Evolutionary conservation across 805 yeast genomes (phyloP), one percentile per base, ranked within the genome.

Genomic region (Torulaspora gathmanii): DNA sequence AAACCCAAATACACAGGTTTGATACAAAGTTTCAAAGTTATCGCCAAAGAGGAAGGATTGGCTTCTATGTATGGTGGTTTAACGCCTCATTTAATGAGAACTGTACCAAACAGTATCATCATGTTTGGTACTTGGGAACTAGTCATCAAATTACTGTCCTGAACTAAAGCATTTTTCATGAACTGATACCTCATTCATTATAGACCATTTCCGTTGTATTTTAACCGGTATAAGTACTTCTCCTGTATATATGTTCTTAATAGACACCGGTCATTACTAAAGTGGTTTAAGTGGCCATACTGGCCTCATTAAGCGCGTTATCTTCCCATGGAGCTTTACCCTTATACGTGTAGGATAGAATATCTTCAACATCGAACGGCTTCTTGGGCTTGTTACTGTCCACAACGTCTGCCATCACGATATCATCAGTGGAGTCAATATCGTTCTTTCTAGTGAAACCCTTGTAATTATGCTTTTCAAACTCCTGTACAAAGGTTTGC

Each of bases 81-180:
- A 58, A 93, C 99, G 1, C 97, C 99, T 3, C 99, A 93, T 68
- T 71, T 93, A 58, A 77, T 93, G 70, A 79, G 99, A 67, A 93
- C 99, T 0, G 99, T 93, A 42, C 99, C 99, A 3, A 93, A 93
- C 68, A 86, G 95, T 60, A 89, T 93, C 63, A 91, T 93, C 56
- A 93, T 93, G 99, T 93, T 93, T 71, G 99, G 99, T 37, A 90
- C 98, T 3, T 93, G 98, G 98, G 99, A 93, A 63, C 64, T 93
- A 27, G 80, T 85, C 44, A 80, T 83, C 38, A 75, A 74, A 46
- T 54, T 78, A n/a, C 65, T 82, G 22, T 75, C 82, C 12, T 67
- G 55, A 38, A n/a, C n/a, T n/a, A 30, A 15, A 9, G 33, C 28
- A 22, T 22, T 10, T 28, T 11, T 27, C 17, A 28, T 28, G 33